Conservation (phyloP, 805 yeast genomes). For the Ascoidea asiatica region DNA sequence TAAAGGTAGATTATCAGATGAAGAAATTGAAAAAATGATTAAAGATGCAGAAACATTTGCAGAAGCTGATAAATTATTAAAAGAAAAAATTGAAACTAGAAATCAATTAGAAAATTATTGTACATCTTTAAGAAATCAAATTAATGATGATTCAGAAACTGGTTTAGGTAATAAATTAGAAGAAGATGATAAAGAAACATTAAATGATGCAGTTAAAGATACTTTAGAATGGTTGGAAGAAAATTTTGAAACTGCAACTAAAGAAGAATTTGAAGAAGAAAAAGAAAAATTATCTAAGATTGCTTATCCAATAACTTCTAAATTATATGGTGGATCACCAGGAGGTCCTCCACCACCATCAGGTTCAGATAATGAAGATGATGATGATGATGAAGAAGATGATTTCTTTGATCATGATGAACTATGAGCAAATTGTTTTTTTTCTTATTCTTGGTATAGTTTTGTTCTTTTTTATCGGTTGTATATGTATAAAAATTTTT, state of each 20-base stretch:
- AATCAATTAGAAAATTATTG: slow-evolving; percentile 84
- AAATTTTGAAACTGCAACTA: slow-evolving; percentile 71
- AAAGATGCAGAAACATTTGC: slow-evolving; percentile 94
- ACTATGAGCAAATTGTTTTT: too few species aligned
- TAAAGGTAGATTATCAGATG: slow-evolving; percentile 87
- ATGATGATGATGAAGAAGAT: slow-evolving; percentile 40
- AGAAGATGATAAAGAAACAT: slow-evolving; percentile 83
- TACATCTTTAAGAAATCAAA: slow-evolving; percentile 38
- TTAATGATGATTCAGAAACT: slow-evolving; percentile 9
- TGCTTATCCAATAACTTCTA: slow-evolving; percentile 88
- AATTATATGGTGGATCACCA: slow-evolving; percentile 53
- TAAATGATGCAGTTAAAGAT: slow-evolving; percentile 79
- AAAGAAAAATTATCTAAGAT: slow-evolving; percentile 66
- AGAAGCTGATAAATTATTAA: slow-evolving; percentile 75
- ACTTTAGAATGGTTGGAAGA: slow-evolving; percentile 81
- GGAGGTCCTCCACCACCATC: slow-evolving; percentile 15
- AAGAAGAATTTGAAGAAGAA: slow-evolving; percentile 90
- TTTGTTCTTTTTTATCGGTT: too few species aligned
- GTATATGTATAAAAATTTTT: too few species aligned
- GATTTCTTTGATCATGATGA: slow-evolving; percentile 55
- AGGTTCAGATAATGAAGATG: slow-evolving; percentile 27
- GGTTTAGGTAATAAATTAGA: slow-evolving; percentile 54
- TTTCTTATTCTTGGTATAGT: too few species aligned
- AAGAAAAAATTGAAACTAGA: slow-evolving; percentile 79
- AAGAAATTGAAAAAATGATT: slow-evolving; percentile 94